Percentiles rank a stretch among this genome's conserved stretches.
These are phyloP conservation scores for Skeletonema menzelii DNA, from an alignment of 108 stramenopile genomes.

Conservation along the genomic window DNA sequence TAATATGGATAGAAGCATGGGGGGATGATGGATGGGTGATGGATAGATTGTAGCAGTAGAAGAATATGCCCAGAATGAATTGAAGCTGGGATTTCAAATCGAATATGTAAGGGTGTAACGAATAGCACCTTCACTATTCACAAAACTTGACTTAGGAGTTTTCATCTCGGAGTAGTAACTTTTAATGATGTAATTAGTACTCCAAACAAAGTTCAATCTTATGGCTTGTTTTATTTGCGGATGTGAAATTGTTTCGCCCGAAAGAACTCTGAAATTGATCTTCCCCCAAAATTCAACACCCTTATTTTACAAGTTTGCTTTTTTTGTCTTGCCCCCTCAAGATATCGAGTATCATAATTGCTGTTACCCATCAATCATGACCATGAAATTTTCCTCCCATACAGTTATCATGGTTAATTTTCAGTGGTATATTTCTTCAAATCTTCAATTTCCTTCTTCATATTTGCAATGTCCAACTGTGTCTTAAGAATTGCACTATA, in stretches of 20 bases:
- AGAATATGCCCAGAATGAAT: background rate
- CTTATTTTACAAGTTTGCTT: background rate
- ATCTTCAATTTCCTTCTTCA: conserved; percentile 32
- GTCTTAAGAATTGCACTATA: conserved; percentile 10
- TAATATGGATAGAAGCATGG: background rate
- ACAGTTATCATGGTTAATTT: background rate
- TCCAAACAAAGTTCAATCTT: background rate
- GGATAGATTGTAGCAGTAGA: background rate
- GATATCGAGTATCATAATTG: background rate
- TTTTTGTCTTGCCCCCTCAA: background rate
- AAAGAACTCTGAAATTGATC: background rate
- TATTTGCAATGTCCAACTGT: conserved; percentile 1
- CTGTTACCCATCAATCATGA: background rate
- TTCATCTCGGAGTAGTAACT: background rate
- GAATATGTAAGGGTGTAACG: background rate
- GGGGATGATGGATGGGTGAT: background rate
- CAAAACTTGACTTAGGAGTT: background rate
- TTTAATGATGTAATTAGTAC: background rate
- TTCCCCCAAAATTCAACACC: background rate
- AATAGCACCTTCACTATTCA: background rate
- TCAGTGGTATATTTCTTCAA: conserved; percentile 17
- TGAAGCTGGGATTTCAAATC: background rate
- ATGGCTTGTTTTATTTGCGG: no score
- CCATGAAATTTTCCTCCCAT: no score
- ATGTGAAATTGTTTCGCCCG: background rate